phyloP scores from a whole-genome alignment of 768 basidiomycete species.

The Floccularia luteovirens region DNA sequence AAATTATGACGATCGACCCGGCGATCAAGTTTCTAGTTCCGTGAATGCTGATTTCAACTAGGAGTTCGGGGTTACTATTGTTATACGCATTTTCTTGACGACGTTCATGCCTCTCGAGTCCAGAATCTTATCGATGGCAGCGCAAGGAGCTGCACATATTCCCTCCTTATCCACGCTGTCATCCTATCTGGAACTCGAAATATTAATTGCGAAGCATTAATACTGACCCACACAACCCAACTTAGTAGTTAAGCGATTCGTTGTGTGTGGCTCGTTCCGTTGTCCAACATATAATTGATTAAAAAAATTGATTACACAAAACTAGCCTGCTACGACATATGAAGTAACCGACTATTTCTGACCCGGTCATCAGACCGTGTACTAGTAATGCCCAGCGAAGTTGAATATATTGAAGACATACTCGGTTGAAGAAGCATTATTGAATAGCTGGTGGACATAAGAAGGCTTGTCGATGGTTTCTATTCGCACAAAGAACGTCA shows the following conservation, averaged over 20 bases:
- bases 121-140: slow-evolving; percentile 21
- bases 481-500: too few relatives aligned
- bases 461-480: too few relatives aligned
- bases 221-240: slow-evolving; percentile 39
- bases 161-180: slow-evolving; percentile 23
- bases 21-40: too few relatives aligned
- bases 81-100: too few relatives aligned
- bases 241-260: slow-evolving; percentile 8
- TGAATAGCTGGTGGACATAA: too few relatives aligned
- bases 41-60: too few relatives aligned
- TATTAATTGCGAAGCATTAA: slow-evolving; percentile 44
- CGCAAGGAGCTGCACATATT: slow-evolving; percentile 17
- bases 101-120: slow-evolving; percentile 7
- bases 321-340: background rate
- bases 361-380: too few relatives aligned
- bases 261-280: slow-evolving; percentile 60
- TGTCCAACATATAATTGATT: slow-evolving; percentile 39
- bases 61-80: too few relatives aligned
- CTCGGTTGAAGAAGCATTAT: too few relatives aligned
- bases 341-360: background rate
- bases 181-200: slow-evolving; percentile 31
- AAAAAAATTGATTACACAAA: slow-evolving; percentile 1
- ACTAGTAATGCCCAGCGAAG: too few relatives aligned
- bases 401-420: too few relatives aligned
- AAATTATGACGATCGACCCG: too few relatives aligned